phyloP scores from a whole-genome alignment of 768 basidiomycete genomes.

The Hebeloma cylindrosporum region DNA sequence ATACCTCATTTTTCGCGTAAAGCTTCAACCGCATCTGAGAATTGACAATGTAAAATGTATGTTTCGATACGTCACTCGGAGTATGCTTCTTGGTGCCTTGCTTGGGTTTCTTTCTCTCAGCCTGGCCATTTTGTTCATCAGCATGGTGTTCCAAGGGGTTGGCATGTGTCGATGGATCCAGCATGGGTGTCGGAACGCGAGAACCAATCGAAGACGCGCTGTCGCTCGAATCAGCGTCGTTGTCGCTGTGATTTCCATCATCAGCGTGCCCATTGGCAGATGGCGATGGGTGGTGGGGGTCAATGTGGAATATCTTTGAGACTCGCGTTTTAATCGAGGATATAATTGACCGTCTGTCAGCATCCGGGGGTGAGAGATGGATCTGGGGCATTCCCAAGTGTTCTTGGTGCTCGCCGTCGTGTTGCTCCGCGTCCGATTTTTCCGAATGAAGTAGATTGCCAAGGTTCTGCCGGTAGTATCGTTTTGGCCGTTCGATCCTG shows the following conservation, averaged over 20 bases:
- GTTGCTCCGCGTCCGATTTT: slow-evolving; percentile 21
- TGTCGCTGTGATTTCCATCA: slow-evolving; percentile 13
- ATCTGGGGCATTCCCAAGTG: slow-evolving; percentile 5
- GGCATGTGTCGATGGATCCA: slow-evolving; percentile 79
- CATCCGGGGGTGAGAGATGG: slow-evolving; percentile 17
- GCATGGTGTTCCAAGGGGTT: slow-evolving; percentile 48
- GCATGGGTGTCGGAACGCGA: slow-evolving; percentile 52
- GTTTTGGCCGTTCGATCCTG: slow-evolving; percentile 82
- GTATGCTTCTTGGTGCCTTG: slow-evolving; percentile 17
- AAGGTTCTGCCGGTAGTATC: slow-evolving; percentile 85
- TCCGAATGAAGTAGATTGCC: slow-evolving; percentile 54
- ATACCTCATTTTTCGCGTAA: slow-evolving; percentile 82
- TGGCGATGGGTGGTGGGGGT: slow-evolving; percentile 1
- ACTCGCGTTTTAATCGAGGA: slow-evolving; percentile 50
- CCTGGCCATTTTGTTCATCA: slow-evolving; percentile 29
- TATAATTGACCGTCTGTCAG: slow-evolving; percentile 40
- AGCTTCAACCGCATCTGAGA: slow-evolving; percentile 88
- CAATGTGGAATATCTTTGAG: slow-evolving; percentile 43
- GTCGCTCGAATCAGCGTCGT: slow-evolving; percentile 10
- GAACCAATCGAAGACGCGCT: slow-evolving; percentile 34
- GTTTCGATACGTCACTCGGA: slow-evolving; percentile 75
- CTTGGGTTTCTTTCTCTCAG: slow-evolving; percentile 49
- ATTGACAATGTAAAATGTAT: slow-evolving; percentile 93
- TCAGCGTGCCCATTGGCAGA: slow-evolving; percentile 17
- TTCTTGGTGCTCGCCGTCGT: slow-evolving; percentile 3